Evolutionary conservation across 1,284 basidiomycete genomes (phyloP).

Genomic region (Leccinum subrobustum): DNA sequence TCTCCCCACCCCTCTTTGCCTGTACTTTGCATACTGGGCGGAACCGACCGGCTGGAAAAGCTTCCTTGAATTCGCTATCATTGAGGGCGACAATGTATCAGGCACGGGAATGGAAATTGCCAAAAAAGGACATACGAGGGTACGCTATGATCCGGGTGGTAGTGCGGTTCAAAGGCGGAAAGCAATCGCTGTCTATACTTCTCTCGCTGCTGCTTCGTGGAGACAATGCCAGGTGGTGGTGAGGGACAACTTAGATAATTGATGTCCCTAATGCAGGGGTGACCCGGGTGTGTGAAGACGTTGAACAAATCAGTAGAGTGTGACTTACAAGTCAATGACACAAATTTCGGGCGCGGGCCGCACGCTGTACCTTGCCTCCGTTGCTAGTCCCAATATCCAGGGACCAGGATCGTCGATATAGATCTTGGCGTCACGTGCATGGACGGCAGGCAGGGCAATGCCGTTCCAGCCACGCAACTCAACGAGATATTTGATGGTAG

Average conservation of each 20-base stretch:
- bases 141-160: slow-evolving; percentile 80
- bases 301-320: not conserved
- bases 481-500: slow-evolving; percentile 88
- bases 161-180: slow-evolving; percentile 78
- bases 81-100: slow-evolving; percentile 6
- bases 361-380: slow-evolving; percentile 80
- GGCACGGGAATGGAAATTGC: not conserved
- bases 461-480: slow-evolving; percentile 95
- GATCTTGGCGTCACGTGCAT: slow-evolving; percentile 87
- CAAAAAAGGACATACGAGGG: slow-evolving; percentile 53
- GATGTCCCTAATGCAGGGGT: slow-evolving; percentile 62
- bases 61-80: slow-evolving; percentile 87
- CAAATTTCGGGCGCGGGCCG: slow-evolving; percentile 81
- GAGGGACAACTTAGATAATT: slow-evolving; percentile 85
- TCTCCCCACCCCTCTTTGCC: slow-evolving; percentile 77
- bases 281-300: slow-evolving; percentile 2
- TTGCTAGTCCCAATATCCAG: slow-evolving; percentile 91
- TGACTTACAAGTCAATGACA: slow-evolving; percentile 82
- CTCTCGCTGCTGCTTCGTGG: slow-evolving; percentile 80
- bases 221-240: slow-evolving; percentile 80
- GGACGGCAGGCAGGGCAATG: slow-evolving; percentile 80
- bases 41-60: slow-evolving; percentile 90
- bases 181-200: slow-evolving; percentile 78
- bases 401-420: slow-evolving; percentile 88
- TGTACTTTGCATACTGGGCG: slow-evolving; percentile 81